phyloP scores from a whole-genome alignment of 108 stramenopile species.

The Skeletonema potamos region DNA sequence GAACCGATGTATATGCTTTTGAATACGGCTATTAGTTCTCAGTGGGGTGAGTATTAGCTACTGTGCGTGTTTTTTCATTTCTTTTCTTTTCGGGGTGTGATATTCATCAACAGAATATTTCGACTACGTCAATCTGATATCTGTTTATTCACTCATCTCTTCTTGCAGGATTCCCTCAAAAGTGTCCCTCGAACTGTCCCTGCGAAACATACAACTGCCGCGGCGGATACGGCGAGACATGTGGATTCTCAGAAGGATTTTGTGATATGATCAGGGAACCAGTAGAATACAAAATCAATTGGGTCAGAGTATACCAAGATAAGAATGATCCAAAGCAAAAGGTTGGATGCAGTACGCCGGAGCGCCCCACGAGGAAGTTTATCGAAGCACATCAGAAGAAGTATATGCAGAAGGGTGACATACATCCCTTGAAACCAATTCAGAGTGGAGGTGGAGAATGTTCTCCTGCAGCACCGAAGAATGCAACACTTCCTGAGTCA shows the following conservation, averaged over 20 bases:
- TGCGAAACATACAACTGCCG: constrained; percentile 87
- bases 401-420: constrained; percentile 73
- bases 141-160: neutral
- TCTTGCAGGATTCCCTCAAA: constrained; percentile 58
- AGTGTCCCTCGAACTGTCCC: constrained; percentile 72
- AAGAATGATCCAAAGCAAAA: constrained; percentile 73
- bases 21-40: constrained; percentile 92
- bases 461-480: constrained; percentile 23
- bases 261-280: constrained; percentile 79
- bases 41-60: constrained; percentile 78
- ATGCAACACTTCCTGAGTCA: constrained; percentile 15
- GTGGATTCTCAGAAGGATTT: constrained; percentile 89
- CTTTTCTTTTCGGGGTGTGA: neutral
- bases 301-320: constrained; percentile 91
- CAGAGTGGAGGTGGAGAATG: constrained; percentile 74
- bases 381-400: constrained; percentile 87
- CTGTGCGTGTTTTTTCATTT: neutral
- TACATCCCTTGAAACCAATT: constrained; percentile 70
- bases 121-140: neutral
- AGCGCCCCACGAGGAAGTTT: constrained; percentile 85
- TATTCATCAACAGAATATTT: no score
- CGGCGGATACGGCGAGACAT: constrained; percentile 73
- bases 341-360: constrained; percentile 87
- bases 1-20: constrained; percentile 94
- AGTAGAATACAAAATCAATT: constrained; percentile 82